These are phyloP conservation scores for Silene uniflora DNA, from an alignment of 148 eudicot genomes.

Conservation along the genomic window DNA sequence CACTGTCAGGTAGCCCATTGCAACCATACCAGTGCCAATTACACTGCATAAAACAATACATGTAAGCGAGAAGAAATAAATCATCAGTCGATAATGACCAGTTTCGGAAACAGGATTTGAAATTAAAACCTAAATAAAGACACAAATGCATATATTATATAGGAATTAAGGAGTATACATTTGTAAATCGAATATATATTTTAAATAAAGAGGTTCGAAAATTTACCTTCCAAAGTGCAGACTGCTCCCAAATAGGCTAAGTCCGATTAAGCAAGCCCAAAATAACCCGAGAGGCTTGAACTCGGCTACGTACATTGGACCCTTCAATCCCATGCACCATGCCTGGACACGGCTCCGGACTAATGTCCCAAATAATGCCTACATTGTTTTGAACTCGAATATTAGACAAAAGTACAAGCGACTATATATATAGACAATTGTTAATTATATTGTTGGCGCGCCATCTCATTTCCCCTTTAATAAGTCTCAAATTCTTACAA, in stretches of 20 bases:
- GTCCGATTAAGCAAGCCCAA: conserved; percentile 57
- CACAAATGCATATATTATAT: too few species aligned
- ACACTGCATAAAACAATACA: conserved; percentile 41
- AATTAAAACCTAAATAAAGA: neutral
- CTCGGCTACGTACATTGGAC: conserved; percentile 59
- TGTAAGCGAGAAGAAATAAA: too few species aligned
- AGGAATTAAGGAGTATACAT: too few species aligned
- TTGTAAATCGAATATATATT: too few species aligned
- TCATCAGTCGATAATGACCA: too few species aligned
- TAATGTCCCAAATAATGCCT: conserved; percentile 72
- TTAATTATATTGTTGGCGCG: too few species aligned
- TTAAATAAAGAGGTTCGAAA: too few species aligned
- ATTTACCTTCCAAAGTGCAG: conserved; percentile 76
- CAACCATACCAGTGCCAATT: conserved; percentile 54
- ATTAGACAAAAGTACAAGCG: too few species aligned
- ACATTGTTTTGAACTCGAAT: conserved; percentile 10
- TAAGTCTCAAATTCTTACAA: too few species aligned
- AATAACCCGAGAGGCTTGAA: conserved; percentile 76
- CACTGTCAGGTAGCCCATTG: conserved; percentile 55
- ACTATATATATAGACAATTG: too few species aligned
- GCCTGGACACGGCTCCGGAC: conserved; percentile 53
- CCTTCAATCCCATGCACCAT: conserved; percentile 63
- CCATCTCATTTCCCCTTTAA: too few species aligned
- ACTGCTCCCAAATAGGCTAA: conserved; percentile 52
- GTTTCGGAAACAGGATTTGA: too few species aligned